These are phyloP conservation scores for Phytophthora uliginosa DNA, from an alignment of 352 stramenopile genomes.

Conservation along the genomic window DNA sequence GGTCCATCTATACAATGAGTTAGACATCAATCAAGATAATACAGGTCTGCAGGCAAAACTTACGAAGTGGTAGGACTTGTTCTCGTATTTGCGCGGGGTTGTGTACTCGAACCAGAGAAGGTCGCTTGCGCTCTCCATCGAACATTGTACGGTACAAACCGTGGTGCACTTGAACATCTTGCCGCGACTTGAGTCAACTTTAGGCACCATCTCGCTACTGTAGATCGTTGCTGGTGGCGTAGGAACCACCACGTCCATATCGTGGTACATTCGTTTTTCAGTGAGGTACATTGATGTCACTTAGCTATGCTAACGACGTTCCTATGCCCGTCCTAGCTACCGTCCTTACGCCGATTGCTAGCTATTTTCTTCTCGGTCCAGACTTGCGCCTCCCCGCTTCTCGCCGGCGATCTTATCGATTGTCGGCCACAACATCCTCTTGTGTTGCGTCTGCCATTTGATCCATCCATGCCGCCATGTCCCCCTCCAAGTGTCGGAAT, in stretches of 20 bases:
- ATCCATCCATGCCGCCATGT: too few species aligned
- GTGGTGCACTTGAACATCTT: constrained; percentile 26
- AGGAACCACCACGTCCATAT: background rate
- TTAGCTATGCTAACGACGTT: too few species aligned
- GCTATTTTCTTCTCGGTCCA: too few species aligned
- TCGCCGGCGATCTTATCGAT: too few species aligned
- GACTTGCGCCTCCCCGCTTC: too few species aligned
- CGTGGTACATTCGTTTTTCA: too few species aligned
- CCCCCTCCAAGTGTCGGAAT: too few species aligned
- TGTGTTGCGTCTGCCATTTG: too few species aligned
- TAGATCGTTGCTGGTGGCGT: background rate
- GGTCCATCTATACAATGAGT: background rate
- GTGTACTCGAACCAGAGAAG: constrained; percentile 21
- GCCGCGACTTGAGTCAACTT: constrained; percentile 8
- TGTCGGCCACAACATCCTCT: too few species aligned
- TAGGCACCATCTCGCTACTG: constrained; percentile 10
- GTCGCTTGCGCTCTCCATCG: constrained; percentile 15
- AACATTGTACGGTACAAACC: constrained; percentile 11
- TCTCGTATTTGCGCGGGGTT: constrained; percentile 10
- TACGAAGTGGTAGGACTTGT: constrained; percentile 24
- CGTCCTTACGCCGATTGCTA: too few species aligned
- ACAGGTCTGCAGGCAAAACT: background rate
- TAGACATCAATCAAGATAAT: background rate
- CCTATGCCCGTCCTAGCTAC: too few species aligned
- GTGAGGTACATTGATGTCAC: too few species aligned